Base-by-base conservation (phyloP, 176 grass and related monocot species). In the Tuctoria greenei region DNA sequence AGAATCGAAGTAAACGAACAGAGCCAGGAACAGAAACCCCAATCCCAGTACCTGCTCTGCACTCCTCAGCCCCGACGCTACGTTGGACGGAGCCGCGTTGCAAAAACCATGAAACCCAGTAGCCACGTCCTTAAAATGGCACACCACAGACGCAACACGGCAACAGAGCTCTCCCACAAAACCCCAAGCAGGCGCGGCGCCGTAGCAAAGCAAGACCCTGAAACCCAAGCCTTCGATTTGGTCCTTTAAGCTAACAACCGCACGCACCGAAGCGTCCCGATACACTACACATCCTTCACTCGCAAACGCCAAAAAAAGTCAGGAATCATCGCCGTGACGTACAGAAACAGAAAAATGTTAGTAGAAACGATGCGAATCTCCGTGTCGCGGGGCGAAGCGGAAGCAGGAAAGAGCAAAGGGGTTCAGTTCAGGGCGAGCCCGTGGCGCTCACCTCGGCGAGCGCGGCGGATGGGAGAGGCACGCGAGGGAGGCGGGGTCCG, bases 381-480 rank as follows among this genome's bases (percentile, higher is more conserved):
- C 77, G 31, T 31, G 31, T 31, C 31, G 31, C 31, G 17, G 0
- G 11, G 4, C 43, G 4, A 10, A 54, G 57, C 1, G 39, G 43
- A 15, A 68, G 79, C 25, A 13, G 61, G 17, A 39, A 10, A 42
- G 12, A 42, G 17, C 47, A 51, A 20, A 31, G 43, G 67, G 55
- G 42, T 1, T 37, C 1, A 16, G 42, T 1, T 37, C 1, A 16
- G 18, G 18, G 15, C 46, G 62, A 67, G 73, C 16, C 83, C 79
- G 20, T 2, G 21, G 66, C 21, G 58, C 84, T 87, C 79, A 87
- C 85, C 85, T 87, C 74, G 41, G 69, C 80, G 36, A 83, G 65
- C 23, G 67, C 13, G 8, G 45, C 15, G 24, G 58, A 9, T 4
- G 52, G 8, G 54, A 9, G n/a, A 21, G 25, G 23, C 21, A 62